Evolutionary conservation across 805 yeast species (phyloP), one percentile per base, ranked within the genome.

Genomic region (Monosporozyma siamensis): DNA sequence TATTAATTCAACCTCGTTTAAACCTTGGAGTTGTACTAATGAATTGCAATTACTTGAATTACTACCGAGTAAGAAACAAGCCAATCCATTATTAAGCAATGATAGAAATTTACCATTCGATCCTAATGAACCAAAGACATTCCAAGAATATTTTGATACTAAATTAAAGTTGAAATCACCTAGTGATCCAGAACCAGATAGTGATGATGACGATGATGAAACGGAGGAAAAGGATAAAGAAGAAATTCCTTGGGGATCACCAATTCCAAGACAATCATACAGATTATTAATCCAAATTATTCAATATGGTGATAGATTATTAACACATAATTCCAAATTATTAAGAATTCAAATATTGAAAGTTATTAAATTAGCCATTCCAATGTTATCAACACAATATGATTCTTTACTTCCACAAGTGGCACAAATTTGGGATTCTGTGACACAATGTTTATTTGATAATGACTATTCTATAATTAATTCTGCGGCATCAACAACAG

Each of bases 221-320:
- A 45, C 27, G 12, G 58, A 49, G 5, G 50, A 47, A 18, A 41
- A 42, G 14, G 29, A 43, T 3, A 41, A 32, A 2, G 47, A 44
- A 4, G 66, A 60, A 29, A 69, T 66, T 12, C 67, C 68, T 25
- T 88, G 96, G 96, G 50, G 55, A 0, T 80, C 90, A 0, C 78
- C 80, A 0, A 65, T 89, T 0, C 83, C 94, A 0, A 65, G 71
- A 32, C 63, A 69, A 2, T 64, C 82, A 0, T 90, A 85, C 58
- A 57, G 62, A 31, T 64, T 80, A 2, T 62, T 84, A 1, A 74
- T 78, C 35, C 75, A 75, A 42, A 77, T 90, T 3, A 67, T 78
- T 41, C 72, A 68, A 5, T 85, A 87, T 56, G 81, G 90, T 6
- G 82, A 84, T 42, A 66, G 85, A 44, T 68, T 76, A 23, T 62